These are phyloP conservation scores for Aureobasidium sp. DNA, from an alignment of 2,329 filamentous ascomycete genomes.

Conservation along the genomic window DNA sequence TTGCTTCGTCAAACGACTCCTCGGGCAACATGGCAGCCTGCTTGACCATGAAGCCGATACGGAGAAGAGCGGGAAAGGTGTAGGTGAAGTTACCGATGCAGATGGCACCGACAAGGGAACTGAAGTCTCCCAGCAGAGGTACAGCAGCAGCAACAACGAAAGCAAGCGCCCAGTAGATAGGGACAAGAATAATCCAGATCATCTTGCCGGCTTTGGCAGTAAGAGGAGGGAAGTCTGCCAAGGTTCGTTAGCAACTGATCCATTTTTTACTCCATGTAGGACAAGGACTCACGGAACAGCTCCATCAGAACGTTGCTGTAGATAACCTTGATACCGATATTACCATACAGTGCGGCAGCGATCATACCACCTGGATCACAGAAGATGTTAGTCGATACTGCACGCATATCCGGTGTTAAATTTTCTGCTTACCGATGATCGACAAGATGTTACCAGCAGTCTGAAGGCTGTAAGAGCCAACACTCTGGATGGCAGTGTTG, in stretches of 20 bases:
- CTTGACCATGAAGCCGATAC: slow-evolving; percentile 36
- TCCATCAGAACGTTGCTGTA: slow-evolving; percentile 48
- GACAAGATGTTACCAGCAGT: slow-evolving; percentile 33
- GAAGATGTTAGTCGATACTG: background rate
- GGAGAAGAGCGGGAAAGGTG: slow-evolving; percentile 45
- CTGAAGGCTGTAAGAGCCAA: slow-evolving; percentile 30
- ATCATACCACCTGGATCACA: slow-evolving; percentile 22
- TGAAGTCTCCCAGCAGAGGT: slow-evolving; percentile 32
- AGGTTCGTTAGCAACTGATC: background rate
- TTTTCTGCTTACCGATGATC: slow-evolving; percentile 21
- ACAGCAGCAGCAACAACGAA: slow-evolving; percentile 48
- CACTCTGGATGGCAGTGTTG: slow-evolving; percentile 34
- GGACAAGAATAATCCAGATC: slow-evolving; percentile 42
- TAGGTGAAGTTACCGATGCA: slow-evolving; percentile 48
- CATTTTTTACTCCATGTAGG: background rate
- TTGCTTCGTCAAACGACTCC: slow-evolving; percentile 36
- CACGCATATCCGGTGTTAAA: fast-evolving
- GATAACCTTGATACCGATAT: slow-evolving; percentile 39
- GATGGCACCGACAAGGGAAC: slow-evolving; percentile 42
- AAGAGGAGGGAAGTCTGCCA: slow-evolving; percentile 37
- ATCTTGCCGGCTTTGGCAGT: slow-evolving; percentile 40
- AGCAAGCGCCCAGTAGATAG: slow-evolving; percentile 49
- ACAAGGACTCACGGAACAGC: slow-evolving; percentile 28
- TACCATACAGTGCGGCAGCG: slow-evolving; percentile 33
- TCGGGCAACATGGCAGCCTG: slow-evolving; percentile 34